Evolutionary conservation across 2,329 filamentous ascomycete genomes (phyloP).

Genomic region (Hypomyces rosellus): DNA sequence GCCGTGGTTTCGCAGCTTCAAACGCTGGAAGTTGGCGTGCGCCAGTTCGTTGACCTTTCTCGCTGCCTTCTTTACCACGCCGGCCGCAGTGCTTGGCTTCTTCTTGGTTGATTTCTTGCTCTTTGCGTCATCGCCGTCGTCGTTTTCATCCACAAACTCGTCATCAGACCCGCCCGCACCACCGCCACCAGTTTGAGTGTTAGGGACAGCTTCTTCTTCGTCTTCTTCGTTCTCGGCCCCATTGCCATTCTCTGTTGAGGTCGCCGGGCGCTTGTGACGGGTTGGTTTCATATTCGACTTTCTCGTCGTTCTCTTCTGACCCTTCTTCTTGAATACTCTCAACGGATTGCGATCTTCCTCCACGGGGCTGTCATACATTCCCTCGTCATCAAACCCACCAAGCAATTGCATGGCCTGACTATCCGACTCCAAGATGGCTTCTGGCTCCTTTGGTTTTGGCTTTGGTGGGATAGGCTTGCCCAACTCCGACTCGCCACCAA

Average conservation of each 20-base stretch:
- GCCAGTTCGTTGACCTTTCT: conserved; percentile 59
- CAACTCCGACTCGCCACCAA: conserved; percentile 28
- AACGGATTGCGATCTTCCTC: conserved; percentile 47
- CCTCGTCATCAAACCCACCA: conserved; percentile 60
- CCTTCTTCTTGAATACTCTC: conserved; percentile 73
- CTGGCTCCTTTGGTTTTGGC: neutral
- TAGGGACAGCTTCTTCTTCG: conserved; percentile 27
- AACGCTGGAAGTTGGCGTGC: conserved; percentile 59
- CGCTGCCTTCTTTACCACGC: conserved; percentile 43
- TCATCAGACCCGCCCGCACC: conserved; percentile 12
- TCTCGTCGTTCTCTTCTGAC: conserved; percentile 71
- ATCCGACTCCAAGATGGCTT: conserved; percentile 36
- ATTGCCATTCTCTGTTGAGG: conserved; percentile 22
- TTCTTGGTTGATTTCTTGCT: conserved; percentile 17
- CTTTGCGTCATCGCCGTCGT: conserved; percentile 10
- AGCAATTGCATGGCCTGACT: conserved; percentile 37
- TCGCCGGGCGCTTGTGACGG: conserved; percentile 40
- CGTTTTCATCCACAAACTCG: conserved; percentile 17
- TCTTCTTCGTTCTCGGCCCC: conserved; percentile 29
- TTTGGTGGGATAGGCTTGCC: conserved; percentile 17
- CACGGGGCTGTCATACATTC: conserved; percentile 46
- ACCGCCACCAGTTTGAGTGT: conserved; percentile 20
- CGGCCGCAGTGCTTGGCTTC: conserved; percentile 26
- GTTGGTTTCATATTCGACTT: conserved; percentile 57
- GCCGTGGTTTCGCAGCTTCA: conserved; percentile 57